A percentile compares a stretch with the other conserved stretches of the same genome.
These are phyloP conservation scores for Solanum hybrid DNA, from an alignment of 305 asterid genomes.

Conservation along the genomic window DNA sequence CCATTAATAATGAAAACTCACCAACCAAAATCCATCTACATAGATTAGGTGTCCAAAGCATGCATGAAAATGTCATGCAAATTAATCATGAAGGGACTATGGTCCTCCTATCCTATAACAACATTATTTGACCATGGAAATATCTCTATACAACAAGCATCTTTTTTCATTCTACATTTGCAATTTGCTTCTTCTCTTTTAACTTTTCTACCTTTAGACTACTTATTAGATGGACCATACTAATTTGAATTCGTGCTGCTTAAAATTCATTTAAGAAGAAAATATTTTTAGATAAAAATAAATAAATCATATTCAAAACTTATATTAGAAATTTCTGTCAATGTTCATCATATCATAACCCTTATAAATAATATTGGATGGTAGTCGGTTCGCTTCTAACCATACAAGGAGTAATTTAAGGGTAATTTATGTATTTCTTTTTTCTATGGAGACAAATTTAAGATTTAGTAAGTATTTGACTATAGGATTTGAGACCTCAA, in stretches of 20 bases:
- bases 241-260: not conserved
- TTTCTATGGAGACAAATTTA: not conserved
- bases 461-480: not conserved
- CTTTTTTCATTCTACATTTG: not conserved
- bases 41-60: constrained; percentile 7
- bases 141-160: not conserved
- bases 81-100: not conserved
- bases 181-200: not conserved
- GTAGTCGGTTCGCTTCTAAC: not conserved
- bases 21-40: not conserved
- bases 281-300: fast-evolving
- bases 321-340: too few relatives aligned
- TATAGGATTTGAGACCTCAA: not conserved
- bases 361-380: not conserved
- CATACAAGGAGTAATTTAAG: not conserved
- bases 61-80: constrained; percentile 15
- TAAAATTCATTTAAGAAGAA: not conserved
- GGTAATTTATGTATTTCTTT: not conserved
- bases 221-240: not conserved
- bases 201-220: not conserved
- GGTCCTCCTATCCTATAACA: not conserved
- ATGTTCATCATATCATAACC: not conserved
- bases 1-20: not conserved
- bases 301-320: too few relatives aligned
- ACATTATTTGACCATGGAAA: not conserved